Evolutionary conservation across 1,284 basidiomycete species (phyloP), one percentile per base, ranked within the genome.

Genomic region (Cryptococcus hybrid): DNA sequence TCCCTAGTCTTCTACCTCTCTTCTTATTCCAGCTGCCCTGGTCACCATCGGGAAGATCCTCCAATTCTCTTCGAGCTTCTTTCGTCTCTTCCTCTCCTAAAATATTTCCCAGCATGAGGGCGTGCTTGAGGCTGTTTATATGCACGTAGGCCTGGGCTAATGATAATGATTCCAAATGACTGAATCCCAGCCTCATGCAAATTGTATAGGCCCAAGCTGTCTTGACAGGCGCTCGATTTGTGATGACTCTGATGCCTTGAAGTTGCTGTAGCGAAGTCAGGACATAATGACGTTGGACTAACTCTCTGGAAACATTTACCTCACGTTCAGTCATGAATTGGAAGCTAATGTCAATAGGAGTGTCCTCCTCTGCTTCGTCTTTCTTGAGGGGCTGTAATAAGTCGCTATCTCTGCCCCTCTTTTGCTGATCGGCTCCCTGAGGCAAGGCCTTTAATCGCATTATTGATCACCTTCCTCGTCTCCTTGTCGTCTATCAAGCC

Each of bases 141-240:
- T 94, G 91, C 12, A 93, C 95, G 74, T 94, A 97, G 39, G 88
- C 91, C 50, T 76, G 74, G 1, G 72, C 74, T 15, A 76, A 62
- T 0, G 68, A 70, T 40, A 98, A 80, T 0, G 95, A 89, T 77
- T 98, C 95, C 64, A 89, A 85, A 52, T 87, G 82, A 53, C 85
- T 83, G 73, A 98, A 98, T 2, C 90, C 90, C 58, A 95, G 81
- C 35, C 86, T 81, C 67, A 94, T 89, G 6, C 90, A 88, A 13
- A 97, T 88, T 40, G 92, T 79, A 55, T 84, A 89, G 0, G 90
- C 85, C 94, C 94, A 98, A 1, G 89, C 90, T 50, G 88, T 92
- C 89, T 97, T 90, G 54, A 97, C 82, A 0, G 95, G 94, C 1
- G 94, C 93, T 18, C 94, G 86, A 76, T 98, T 98, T 7, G 92